These are phyloP conservation scores for Leccinum olivaceopallidum DNA, from an alignment of 768 basidiomycete species.

Conservation along the genomic window DNA sequence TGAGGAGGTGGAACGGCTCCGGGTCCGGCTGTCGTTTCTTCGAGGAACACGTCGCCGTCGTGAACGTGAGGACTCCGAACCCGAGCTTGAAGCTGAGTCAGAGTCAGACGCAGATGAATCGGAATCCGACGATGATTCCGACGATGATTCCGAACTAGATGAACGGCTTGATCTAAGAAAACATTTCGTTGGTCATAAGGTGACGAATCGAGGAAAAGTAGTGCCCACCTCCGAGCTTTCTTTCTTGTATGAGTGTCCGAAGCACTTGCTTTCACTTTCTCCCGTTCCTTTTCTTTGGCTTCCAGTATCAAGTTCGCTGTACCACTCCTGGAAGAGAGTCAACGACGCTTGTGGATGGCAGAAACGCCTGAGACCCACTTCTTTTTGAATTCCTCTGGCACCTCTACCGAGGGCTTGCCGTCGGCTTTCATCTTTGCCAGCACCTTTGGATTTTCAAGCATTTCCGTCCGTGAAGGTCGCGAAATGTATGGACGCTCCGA, in stretches of 20 bases:
- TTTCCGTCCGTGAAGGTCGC: constrained; percentile 86
- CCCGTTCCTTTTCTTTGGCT: constrained; percentile 76
- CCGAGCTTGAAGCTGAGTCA: constrained; percentile 40
- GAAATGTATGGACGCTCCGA: constrained; percentile 76
- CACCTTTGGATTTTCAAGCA: constrained; percentile 74
- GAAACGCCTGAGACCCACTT: constrained; percentile 48
- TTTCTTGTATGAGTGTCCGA: constrained; percentile 35
- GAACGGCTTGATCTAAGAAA: constrained; percentile 36
- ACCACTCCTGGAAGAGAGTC: constrained; percentile 51
- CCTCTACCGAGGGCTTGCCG: constrained; percentile 76
- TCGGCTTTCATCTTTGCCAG: constrained; percentile 67
- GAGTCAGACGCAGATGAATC: constrained; percentile 17
- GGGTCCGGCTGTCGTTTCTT: constrained; percentile 21
- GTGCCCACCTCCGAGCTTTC: constrained; percentile 41
- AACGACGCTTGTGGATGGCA: background rate
- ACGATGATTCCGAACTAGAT: constrained; percentile 25
- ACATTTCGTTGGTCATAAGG: background rate
- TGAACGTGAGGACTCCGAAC: constrained; percentile 47
- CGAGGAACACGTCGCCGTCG: constrained; percentile 43
- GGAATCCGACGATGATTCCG: constrained; percentile 19
- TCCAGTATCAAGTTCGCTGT: constrained; percentile 86
- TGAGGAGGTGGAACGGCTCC: constrained; percentile 23
- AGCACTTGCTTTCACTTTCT: constrained; percentile 36
- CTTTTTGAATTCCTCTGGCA: constrained; percentile 89
- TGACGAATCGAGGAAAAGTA: constrained; percentile 19